phyloP scores from a whole-genome alignment of 179 eudicot genomes.

The Camellia oleifera region DNA sequence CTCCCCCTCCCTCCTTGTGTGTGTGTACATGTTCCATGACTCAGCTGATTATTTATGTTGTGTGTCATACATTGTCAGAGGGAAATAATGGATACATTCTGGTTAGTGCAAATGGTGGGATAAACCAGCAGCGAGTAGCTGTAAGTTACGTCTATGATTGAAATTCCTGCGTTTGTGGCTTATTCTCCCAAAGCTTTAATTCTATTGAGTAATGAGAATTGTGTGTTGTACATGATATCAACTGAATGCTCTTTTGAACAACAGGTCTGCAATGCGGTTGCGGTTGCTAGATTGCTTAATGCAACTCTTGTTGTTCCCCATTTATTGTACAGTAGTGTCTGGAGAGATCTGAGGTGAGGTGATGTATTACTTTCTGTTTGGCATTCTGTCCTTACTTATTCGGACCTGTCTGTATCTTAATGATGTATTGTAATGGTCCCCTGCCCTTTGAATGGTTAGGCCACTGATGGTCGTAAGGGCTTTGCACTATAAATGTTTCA shows the following conservation, averaged over 20 bases:
- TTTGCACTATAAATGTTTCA: neutral
- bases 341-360: slow-evolving; percentile 74
- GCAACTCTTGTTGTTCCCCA: too few species aligned
- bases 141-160: slow-evolving; percentile 42
- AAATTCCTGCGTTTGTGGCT: neutral
- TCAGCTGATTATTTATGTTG: slow-evolving; percentile 6
- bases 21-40: neutral
- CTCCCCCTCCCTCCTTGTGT: neutral
- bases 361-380: slow-evolving; percentile 19
- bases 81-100: slow-evolving; percentile 84
- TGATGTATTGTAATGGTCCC: neutral
- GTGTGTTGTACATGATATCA: neutral
- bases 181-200: neutral
- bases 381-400: neutral
- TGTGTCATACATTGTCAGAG: slow-evolving; percentile 41
- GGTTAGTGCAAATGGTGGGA: slow-evolving; percentile 96
- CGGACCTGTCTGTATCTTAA: neutral
- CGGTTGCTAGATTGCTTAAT: slow-evolving; percentile 79
- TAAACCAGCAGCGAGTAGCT: slow-evolving; percentile 99
- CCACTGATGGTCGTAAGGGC: neutral
- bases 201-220: neutral
- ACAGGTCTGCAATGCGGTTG: slow-evolving; percentile 98
- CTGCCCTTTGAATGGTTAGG: neutral
- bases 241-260: slow-evolving; percentile 2
- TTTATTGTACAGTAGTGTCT: too few species aligned